These are phyloP conservation scores for Mucor ambiguus DNA, from an alignment of 371 early-diverging fungal species.

Conservation along the genomic window DNA sequence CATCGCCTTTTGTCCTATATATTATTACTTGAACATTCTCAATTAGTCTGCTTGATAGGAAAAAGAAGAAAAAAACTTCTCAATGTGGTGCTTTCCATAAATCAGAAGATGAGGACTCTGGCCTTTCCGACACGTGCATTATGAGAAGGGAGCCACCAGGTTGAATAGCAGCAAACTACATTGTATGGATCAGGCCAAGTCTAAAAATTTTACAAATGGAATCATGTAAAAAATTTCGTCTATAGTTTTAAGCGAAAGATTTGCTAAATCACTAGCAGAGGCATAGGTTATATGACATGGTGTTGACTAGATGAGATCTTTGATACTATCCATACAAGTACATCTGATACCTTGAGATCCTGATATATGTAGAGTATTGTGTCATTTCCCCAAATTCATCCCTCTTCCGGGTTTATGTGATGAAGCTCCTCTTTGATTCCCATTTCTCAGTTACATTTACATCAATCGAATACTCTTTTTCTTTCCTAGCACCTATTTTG, in stretches of 20 bases:
- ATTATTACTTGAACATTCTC: background rate
- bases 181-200: background rate
- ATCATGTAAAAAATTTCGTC: conserved; percentile 10
- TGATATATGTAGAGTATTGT: background rate
- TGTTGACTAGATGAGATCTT: background rate
- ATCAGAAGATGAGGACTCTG: background rate
- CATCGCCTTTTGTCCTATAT: background rate
- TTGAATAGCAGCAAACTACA: conserved; percentile 7
- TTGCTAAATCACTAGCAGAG: background rate
- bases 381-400: background rate
- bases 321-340: background rate
- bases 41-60: background rate
- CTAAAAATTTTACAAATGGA: background rate
- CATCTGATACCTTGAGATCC: background rate
- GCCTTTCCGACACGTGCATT: conserved; percentile 10
- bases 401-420: background rate
- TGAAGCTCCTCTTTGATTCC: conserved; percentile 4
- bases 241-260: conserved; percentile 14
- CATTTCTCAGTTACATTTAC: background rate
- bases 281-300: background rate
- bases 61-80: background rate
- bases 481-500: background rate
- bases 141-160: background rate
- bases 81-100: background rate
- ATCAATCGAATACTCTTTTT: background rate